Evolutionary conservation across 345 rosid species (phyloP).

Genomic region (Cochlearia excelsa): DNA sequence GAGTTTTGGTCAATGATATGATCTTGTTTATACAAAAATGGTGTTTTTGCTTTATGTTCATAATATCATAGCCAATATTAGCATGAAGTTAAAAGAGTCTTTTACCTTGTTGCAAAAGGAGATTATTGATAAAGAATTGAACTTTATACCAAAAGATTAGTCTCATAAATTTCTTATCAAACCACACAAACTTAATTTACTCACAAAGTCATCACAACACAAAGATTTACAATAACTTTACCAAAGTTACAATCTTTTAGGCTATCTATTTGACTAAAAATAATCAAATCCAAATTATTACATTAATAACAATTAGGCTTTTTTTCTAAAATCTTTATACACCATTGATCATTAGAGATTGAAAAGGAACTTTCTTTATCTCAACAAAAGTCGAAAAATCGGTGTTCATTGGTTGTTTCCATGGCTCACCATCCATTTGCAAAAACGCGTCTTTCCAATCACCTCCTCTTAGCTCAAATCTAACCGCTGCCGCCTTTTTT

Average conservation of each 20-base stretch:
- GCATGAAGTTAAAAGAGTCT: too few species aligned
- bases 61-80: too few species aligned
- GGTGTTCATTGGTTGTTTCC: conserved; percentile 82
- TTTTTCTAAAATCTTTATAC: conserved; percentile 36
- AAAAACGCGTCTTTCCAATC: conserved; percentile 80
- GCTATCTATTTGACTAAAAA: conserved; percentile 27
- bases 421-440: conserved; percentile 99
- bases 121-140: conserved; percentile 2
- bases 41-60: too few species aligned
- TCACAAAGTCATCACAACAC: conserved; percentile 10
- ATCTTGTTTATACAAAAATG: too few species aligned
- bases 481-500: conserved; percentile 73
- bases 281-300: conserved; percentile 19
- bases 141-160: conserved; percentile 4
- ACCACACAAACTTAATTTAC: conserved; percentile 23
- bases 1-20: too few species aligned
- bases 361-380: conserved; percentile 71
- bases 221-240: conserved; percentile 18
- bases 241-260: neutral
- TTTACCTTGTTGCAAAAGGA: too few species aligned
- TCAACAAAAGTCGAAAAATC: conserved; percentile 75
- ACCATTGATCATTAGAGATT: conserved; percentile 65
- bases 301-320: conserved; percentile 25
- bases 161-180: conserved; percentile 12
- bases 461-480: conserved; percentile 90